Evolutionary conservation across 192 early-diverging fungal genomes (phyloP).

Genomic region (Coemansia sp.): DNA sequence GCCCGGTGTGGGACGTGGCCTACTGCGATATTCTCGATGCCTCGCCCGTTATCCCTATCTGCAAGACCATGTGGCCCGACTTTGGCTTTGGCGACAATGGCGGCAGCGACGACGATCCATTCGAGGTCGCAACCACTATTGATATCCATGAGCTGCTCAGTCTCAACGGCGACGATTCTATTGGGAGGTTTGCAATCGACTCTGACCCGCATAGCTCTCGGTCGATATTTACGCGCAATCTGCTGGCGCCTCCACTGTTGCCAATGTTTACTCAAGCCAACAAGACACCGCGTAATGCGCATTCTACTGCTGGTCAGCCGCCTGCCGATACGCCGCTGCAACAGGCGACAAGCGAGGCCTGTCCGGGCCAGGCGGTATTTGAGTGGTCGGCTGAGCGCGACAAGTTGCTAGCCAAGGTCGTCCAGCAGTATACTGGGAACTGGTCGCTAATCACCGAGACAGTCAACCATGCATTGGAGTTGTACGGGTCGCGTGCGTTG

Average conservation of each 20-base stretch:
- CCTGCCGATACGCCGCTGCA: conserved; percentile 41
- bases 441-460: conserved; percentile 49
- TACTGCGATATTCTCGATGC: conserved; percentile 51
- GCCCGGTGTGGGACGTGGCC: conserved; percentile 38
- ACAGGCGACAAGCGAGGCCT: conserved; percentile 43
- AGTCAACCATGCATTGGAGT: conserved; percentile 37
- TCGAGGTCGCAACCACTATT: conserved; percentile 6
- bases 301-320: conserved; percentile 29
- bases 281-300: conserved; percentile 32
- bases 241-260: conserved; percentile 47
- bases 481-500: conserved; percentile 43
- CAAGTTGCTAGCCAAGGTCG: conserved; percentile 39
- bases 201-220: conserved; percentile 21
- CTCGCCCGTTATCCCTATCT: conserved; percentile 50
- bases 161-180: conserved; percentile 17
- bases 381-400: conserved; percentile 51
- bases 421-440: conserved; percentile 53
- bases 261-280: conserved; percentile 53
- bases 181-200: conserved; percentile 13
- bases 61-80: conserved; percentile 55
- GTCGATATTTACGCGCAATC: conserved; percentile 47
- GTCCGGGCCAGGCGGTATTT: conserved; percentile 49
- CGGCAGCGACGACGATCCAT: conserved; percentile 6
- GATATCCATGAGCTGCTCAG: conserved; percentile 24
- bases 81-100: conserved; percentile 17